Evolutionary conservation across 495 filamentous ascomycete genomes (phyloP).

Genomic region (Trichoderma erinaceum): DNA sequence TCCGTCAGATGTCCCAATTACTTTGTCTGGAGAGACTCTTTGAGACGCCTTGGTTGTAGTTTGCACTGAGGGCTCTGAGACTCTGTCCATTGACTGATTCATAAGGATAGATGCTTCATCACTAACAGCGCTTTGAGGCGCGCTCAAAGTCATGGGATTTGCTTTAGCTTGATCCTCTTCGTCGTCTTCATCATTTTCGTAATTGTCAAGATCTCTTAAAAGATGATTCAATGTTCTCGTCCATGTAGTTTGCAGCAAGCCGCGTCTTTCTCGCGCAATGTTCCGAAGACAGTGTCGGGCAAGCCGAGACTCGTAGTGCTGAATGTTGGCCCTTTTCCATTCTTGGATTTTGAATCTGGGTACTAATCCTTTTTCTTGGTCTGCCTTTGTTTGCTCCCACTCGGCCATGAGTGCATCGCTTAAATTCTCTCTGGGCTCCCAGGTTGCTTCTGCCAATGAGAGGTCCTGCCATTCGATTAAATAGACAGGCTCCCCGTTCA

Average conservation of each 20-base stretch:
- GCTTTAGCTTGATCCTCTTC: neutral
- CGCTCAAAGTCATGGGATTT: no score
- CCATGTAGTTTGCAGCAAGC: neutral
- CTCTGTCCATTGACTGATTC: no score
- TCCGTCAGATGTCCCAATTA: no score
- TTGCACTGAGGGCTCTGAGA: no score
- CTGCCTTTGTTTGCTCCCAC: slow-evolving; percentile 42
- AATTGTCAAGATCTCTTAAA: neutral
- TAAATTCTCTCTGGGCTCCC: slow-evolving; percentile 49
- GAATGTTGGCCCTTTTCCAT: slow-evolving; percentile 28
- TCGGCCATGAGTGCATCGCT: slow-evolving; percentile 32
- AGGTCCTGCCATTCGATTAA: slow-evolving; percentile 55
- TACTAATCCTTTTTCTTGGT: slow-evolving; percentile 30
- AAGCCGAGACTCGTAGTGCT: slow-evolving; percentile 23
- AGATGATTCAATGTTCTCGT: neutral
- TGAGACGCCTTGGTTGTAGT: no score
- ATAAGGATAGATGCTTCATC: no score
- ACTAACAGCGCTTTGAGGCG: no score
- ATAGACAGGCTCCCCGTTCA: slow-evolving; percentile 33
- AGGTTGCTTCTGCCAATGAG: slow-evolving; percentile 39
- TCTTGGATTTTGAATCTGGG: slow-evolving; percentile 35
- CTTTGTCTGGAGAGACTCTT: no score
- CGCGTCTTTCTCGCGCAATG: slow-evolving; percentile 22
- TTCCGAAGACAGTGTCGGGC: slow-evolving; percentile 33
- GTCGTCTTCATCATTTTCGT: neutral